Percentiles rank a stretch among this genome's conserved stretches.
These are phyloP conservation scores for Centaurea solstitialis DNA, from an alignment of 129 eudicot species.

Conservation along the genomic window DNA sequence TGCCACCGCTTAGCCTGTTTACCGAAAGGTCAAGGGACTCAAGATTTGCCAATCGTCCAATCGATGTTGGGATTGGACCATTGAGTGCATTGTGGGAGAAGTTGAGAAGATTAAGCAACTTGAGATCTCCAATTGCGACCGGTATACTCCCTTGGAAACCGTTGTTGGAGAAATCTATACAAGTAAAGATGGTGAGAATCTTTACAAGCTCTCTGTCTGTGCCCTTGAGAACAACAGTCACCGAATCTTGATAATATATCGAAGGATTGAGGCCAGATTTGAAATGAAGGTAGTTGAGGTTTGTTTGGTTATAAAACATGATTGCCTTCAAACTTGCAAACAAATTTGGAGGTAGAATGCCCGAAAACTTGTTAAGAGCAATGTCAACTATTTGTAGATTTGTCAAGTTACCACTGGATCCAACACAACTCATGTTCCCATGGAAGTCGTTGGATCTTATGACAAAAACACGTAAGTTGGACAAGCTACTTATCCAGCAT, in stretches of 20 bases:
- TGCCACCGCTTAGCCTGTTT: slow-evolving; percentile 19
- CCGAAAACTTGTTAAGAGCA: slow-evolving; percentile 31
- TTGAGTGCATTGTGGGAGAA: slow-evolving; percentile 35
- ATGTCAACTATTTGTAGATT: slow-evolving; percentile 39
- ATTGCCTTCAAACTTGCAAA: slow-evolving; percentile 23
- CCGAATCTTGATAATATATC: slow-evolving; percentile 28
- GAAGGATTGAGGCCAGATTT: not conserved
- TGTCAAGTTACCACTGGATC: slow-evolving; percentile 6
- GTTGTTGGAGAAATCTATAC: slow-evolving; percentile 41
- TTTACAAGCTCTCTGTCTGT: slow-evolving; percentile 11
- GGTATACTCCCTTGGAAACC: slow-evolving; percentile 38
- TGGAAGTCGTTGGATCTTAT: slow-evolving; percentile 27
- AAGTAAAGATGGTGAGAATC: slow-evolving; percentile 31
- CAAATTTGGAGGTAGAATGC: slow-evolving; percentile 18
- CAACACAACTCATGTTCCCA: slow-evolving; percentile 27
- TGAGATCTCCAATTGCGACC: slow-evolving; percentile 26
- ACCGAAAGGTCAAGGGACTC: slow-evolving; percentile 37
- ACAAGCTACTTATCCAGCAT: slow-evolving; percentile 21
- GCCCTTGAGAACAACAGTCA: slow-evolving; percentile 21
- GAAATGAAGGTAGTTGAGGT: slow-evolving; percentile 1
- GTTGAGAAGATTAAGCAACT: slow-evolving; percentile 26
- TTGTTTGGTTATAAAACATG: not conserved
- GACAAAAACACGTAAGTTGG: slow-evolving; percentile 27
- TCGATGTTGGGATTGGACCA: slow-evolving; percentile 25
- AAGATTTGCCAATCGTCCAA: slow-evolving; percentile 24